phyloP scores from a whole-genome alignment of 345 rosid genomes.

The Aquilaria malaccensis region DNA sequence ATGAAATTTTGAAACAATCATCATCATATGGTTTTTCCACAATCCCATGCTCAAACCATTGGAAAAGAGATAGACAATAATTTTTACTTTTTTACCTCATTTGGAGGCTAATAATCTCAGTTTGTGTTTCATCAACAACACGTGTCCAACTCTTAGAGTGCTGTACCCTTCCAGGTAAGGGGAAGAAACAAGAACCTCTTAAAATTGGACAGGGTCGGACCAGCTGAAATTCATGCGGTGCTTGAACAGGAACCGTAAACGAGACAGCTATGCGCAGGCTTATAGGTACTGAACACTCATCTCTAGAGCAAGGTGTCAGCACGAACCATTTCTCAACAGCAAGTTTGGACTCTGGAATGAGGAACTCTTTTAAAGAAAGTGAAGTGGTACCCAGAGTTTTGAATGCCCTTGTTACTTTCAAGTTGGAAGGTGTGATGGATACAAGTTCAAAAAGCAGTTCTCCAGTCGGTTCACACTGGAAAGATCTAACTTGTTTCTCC shows the following conservation, averaged over 20 bases:
- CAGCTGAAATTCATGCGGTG: constrained; percentile 47
- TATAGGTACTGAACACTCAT: constrained; percentile 34
- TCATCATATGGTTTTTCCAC: too few species aligned
- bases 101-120: constrained; percentile 67
- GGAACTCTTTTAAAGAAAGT: constrained; percentile 50
- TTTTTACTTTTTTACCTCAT: constrained; percentile 53
- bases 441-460: constrained; percentile 69
- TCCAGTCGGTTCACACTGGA: constrained; percentile 78
- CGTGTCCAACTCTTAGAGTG: constrained; percentile 34
- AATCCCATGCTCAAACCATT: too few species aligned
- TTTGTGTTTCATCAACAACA: constrained; percentile 44
- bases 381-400: constrained; percentile 53
- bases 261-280: constrained; percentile 63
- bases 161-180: constrained; percentile 36
- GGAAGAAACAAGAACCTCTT: constrained; percentile 58
- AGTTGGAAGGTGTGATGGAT: constrained; percentile 43
- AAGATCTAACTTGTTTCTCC: constrained; percentile 59
- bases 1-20: too few species aligned
- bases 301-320: constrained; percentile 38
- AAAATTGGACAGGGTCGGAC: constrained; percentile 33
- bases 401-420: constrained; percentile 25
- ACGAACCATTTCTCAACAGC: constrained; percentile 74
- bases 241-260: constrained; percentile 52
- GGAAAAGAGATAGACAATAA: too few species aligned
- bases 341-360: constrained; percentile 60